Conservation (phyloP, 2,329 filamentous ascomycete species). For the Fusarium sp. region DNA sequence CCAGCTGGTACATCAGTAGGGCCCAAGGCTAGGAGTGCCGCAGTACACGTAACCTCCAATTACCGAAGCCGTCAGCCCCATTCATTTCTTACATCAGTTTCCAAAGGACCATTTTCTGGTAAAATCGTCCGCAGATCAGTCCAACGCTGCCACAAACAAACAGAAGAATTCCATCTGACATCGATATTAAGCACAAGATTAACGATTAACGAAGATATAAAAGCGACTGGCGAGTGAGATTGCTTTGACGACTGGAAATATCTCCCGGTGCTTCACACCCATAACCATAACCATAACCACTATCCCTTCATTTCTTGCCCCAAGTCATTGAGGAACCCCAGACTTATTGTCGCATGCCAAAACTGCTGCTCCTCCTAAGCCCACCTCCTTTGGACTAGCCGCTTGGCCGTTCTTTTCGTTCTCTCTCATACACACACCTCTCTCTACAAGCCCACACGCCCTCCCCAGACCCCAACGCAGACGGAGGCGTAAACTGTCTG, state of each 20-base stretch:
- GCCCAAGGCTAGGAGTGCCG: not conserved
- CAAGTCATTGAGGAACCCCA: not conserved
- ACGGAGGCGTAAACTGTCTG: not conserved
- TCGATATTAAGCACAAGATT: not conserved
- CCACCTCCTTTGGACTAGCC: constrained; percentile 5
- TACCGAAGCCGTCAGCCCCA: constrained; percentile 29
- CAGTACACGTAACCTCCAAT: constrained; percentile 39
- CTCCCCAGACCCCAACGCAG: constrained; percentile 10
- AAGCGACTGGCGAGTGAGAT: not conserved
- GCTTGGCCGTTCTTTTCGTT: not conserved
- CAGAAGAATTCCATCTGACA: not conserved
- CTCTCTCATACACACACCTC: constrained; percentile 14
- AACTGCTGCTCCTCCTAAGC: constrained; percentile 2
- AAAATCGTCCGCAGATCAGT: not conserved
- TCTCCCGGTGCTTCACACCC: not conserved
- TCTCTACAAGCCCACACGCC: constrained; percentile 10
- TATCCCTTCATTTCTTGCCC: not conserved
- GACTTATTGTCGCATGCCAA: constrained; percentile 13
- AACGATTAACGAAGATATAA: not conserved
- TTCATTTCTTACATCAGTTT: constrained; percentile 31
- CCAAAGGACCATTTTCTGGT: constrained; percentile 5
- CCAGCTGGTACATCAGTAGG: not conserved
- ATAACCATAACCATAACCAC: not conserved
- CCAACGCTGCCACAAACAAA: not conserved
- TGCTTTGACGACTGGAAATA: not conserved